A percentile compares a stretch with the other conserved stretches of the same genome.
These are phyloP conservation scores for Candida ipomoeae DNA, from an alignment of 805 yeast genomes.

Conservation along the genomic window DNA sequence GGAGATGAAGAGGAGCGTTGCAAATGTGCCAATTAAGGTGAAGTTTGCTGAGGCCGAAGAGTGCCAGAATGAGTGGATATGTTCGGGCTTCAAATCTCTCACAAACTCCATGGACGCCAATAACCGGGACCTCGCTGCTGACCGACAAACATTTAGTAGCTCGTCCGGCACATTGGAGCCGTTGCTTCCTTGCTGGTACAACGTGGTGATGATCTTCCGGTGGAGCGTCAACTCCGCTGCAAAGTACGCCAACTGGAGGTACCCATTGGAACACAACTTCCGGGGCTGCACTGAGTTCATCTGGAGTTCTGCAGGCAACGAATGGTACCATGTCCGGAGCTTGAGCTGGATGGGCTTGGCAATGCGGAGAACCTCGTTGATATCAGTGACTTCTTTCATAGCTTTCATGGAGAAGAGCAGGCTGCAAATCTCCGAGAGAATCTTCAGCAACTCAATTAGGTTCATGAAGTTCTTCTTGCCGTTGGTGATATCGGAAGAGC, in stretches of 20 bases:
- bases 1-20: slow-evolving; percentile 72
- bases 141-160: slow-evolving; percentile 58
- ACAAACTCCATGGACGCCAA: slow-evolving; percentile 80
- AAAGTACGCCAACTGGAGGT: slow-evolving; percentile 78
- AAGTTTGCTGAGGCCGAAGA: slow-evolving; percentile 74
- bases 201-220: slow-evolving; percentile 62
- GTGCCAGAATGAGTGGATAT: slow-evolving; percentile 87
- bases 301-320: slow-evolving; percentile 59
- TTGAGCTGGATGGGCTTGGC: slow-evolving; percentile 81
- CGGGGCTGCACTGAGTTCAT: slow-evolving; percentile 59
- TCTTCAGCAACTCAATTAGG: slow-evolving; percentile 60
- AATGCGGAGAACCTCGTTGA: slow-evolving; percentile 62
- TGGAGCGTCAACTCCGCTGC: slow-evolving; percentile 87
- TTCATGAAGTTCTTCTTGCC: slow-evolving; percentile 69
- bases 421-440: slow-evolving; percentile 67
- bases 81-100: slow-evolving; percentile 71
- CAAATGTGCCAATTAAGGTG: slow-evolving; percentile 82
- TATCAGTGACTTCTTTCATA: slow-evolving; percentile 48
- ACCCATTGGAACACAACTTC: slow-evolving; percentile 68
- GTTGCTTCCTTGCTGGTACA: slow-evolving; percentile 34
- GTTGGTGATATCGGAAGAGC: slow-evolving; percentile 63
- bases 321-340: slow-evolving; percentile 73
- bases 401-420: slow-evolving; percentile 71
- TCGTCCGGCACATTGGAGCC: slow-evolving; percentile 36
- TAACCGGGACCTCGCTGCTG: slow-evolving; percentile 80